Conservation (phyloP, 2,329 filamentous ascomycete genomes). For the Fusarium sp. region DNA sequence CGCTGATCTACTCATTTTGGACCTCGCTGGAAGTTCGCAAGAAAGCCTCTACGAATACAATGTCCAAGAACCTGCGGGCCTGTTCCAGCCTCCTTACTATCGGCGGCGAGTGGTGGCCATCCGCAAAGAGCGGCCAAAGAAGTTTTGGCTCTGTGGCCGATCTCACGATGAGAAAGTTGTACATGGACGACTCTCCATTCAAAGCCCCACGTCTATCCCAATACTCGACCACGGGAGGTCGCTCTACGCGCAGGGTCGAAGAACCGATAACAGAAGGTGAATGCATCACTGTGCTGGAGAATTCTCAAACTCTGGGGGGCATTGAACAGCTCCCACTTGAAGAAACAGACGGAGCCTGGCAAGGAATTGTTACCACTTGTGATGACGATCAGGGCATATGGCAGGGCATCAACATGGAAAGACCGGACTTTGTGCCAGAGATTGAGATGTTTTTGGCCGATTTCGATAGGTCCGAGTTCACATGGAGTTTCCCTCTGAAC, state of each 20-base stretch:
- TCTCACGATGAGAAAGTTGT: constrained; percentile 20
- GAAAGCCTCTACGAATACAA: constrained; percentile 19
- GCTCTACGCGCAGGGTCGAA: background rate
- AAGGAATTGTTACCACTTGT: background rate
- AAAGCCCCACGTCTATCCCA: constrained; percentile 10
- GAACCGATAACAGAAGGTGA: background rate
- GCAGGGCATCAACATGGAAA: background rate
- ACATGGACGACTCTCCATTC: constrained; percentile 5
- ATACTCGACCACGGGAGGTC: background rate
- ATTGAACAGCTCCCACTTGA: background rate
- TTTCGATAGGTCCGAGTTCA: constrained; percentile 26
- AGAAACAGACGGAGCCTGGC: background rate
- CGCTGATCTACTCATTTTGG: constrained; percentile 53
- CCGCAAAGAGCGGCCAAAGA: constrained; percentile 46
- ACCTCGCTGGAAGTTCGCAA: constrained; percentile 45
- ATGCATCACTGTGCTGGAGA: background rate
- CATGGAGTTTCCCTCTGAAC: constrained; percentile 21
- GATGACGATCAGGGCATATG: background rate
- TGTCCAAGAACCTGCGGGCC: constrained; percentile 40
- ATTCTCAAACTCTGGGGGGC: background rate
- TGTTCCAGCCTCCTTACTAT: constrained; percentile 53
- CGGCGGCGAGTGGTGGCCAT: constrained; percentile 55
- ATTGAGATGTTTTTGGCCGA: constrained; percentile 33
- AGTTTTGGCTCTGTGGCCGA: constrained; percentile 43
- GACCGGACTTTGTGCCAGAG: constrained; percentile 19